These are phyloP conservation scores for Ampelocalamus luodianensis DNA, from an alignment of 176 grass and related monocot genomes.

Conservation along the genomic window DNA sequence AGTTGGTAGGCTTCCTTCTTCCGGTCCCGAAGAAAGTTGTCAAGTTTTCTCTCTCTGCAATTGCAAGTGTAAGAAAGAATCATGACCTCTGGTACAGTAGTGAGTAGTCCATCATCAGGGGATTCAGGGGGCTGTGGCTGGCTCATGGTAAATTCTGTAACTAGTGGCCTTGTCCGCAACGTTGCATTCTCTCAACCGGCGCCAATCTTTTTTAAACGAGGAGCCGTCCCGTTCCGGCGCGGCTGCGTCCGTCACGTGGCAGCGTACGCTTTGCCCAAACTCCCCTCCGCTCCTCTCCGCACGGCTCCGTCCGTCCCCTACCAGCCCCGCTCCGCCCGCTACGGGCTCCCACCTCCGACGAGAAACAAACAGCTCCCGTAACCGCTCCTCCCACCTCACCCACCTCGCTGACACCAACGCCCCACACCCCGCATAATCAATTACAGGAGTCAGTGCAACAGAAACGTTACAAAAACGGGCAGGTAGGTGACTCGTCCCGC, in stretches of 20 bases:
- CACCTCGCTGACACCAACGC: background rate
- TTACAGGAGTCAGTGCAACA: slow-evolving; percentile 34
- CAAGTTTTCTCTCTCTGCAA: too few relatives aligned
- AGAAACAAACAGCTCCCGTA: background rate
- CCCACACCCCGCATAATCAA: background rate
- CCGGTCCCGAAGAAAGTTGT: background rate
- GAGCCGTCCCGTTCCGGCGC: slow-evolving; percentile 24
- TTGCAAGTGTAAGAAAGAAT: background rate
- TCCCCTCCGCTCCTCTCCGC: too few relatives aligned
- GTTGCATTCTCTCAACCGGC: slow-evolving; percentile 8
- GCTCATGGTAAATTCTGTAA: too few relatives aligned
- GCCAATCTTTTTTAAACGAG: slow-evolving; percentile 21
- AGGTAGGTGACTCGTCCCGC: slow-evolving; percentile 28
- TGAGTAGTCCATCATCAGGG: too few relatives aligned
- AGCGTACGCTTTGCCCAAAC: background rate
- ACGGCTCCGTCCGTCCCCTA: slow-evolving; percentile 3
- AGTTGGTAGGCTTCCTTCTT: background rate
- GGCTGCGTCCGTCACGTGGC: slow-evolving; percentile 38
- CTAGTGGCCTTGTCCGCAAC: slow-evolving; percentile 3
- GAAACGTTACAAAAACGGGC: slow-evolving; percentile 19
- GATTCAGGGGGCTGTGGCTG: too few relatives aligned
- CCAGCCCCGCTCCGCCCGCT: slow-evolving; percentile 11
- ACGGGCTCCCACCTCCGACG: slow-evolving; percentile 12
- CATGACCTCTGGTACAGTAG: background rate
- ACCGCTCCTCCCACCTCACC: background rate